phyloP scores from a whole-genome alignment of 129 eudicot species.

The Apium graveolens region DNA sequence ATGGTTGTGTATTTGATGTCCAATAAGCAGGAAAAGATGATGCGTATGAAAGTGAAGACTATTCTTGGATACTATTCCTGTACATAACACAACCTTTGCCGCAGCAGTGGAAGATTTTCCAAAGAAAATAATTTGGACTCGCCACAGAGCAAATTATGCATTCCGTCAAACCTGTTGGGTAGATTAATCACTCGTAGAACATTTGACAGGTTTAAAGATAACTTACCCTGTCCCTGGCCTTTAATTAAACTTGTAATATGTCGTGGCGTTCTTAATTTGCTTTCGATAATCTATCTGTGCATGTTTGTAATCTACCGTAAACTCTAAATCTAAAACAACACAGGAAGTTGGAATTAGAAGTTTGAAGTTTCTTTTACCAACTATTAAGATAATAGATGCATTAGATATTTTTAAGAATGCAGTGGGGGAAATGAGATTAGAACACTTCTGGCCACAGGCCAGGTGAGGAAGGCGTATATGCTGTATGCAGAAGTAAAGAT shows the following conservation, averaged over 20 bases:
- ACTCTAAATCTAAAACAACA: no score
- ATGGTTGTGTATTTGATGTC: conserved; percentile 28
- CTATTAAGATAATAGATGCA: no score
- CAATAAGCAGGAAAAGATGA: conserved; percentile 13
- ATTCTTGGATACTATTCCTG: conserved; percentile 1
- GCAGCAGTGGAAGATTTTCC: neutral
- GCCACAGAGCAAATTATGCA: neutral
- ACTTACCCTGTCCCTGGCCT: neutral
- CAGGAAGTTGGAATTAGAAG: no score
- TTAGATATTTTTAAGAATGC: no score
- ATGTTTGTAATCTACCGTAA: neutral
- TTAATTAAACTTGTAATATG: neutral
- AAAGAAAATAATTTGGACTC: neutral
- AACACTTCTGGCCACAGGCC: no score
- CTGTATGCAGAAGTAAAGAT: no score
- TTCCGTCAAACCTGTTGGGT: neutral
- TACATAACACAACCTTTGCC: neutral
- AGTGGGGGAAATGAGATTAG: no score
- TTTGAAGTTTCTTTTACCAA: no score
- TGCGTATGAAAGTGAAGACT: neutral
- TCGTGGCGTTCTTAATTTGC: neutral
- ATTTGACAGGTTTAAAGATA: conserved; percentile 4
- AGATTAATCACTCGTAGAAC: neutral
- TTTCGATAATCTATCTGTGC: neutral
- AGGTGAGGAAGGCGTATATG: no score